These are phyloP conservation scores for Pleurostoma richardsiae DNA, from an alignment of 2,329 filamentous ascomycete genomes.

Conservation along the genomic window DNA sequence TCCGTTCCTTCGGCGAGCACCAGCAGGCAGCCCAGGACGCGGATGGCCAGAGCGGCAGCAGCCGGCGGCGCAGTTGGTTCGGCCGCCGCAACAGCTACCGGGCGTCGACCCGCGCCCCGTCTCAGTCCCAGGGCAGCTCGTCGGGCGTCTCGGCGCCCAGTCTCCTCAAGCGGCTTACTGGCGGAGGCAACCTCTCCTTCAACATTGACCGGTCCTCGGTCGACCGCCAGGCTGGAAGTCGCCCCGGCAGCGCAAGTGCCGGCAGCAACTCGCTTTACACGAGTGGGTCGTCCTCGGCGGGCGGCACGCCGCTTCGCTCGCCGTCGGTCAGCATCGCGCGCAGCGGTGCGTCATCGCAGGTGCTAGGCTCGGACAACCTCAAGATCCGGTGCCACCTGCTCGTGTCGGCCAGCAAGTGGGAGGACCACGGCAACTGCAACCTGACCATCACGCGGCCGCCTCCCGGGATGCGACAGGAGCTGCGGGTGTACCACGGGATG, in stretches of 20 bases:
- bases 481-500: conserved; percentile 57
- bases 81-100: conserved; percentile 62
- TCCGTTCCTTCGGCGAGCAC: conserved; percentile 64
- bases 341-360: conserved; percentile 43
- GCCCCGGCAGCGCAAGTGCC: conserved; percentile 46
- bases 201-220: conserved; percentile 79
- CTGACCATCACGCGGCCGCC: conserved; percentile 78
- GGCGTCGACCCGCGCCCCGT: conserved; percentile 55
- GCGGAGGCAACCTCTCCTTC: conserved; percentile 65
- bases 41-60: conserved; percentile 34
- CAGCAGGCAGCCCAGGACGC: conserved; percentile 44
- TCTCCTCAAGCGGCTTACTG: conserved; percentile 74
- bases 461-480: conserved; percentile 52
- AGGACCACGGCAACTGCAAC: conserved; percentile 80
- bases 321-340: conserved; percentile 52
- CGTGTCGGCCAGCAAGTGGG: conserved; percentile 75
- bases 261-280: conserved; percentile 56
- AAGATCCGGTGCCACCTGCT: conserved; percentile 84
- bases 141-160: conserved; percentile 63
- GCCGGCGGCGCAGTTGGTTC: conserved; percentile 51
- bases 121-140: conserved; percentile 65
- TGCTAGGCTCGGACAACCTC: conserved; percentile 69
- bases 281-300: conserved; percentile 47
- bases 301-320: conserved; percentile 47
- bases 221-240: conserved; percentile 36